Evolutionary conservation across 176 grass and related monocot genomes (phyloP).

Genomic region (Calamus simplicifolius): DNA sequence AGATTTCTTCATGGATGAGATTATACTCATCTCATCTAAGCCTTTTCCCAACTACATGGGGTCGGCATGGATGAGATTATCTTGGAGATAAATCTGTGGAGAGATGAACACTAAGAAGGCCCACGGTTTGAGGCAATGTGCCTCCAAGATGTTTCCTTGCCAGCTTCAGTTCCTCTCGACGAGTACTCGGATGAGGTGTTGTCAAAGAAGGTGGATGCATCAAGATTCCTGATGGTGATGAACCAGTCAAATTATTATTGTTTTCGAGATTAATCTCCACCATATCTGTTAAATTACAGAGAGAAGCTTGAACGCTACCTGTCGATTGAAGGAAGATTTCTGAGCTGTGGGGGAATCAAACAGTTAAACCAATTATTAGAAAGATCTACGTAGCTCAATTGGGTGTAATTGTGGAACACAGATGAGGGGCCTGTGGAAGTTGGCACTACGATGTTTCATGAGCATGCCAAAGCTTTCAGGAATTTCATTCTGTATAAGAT

Average conservation of each 20-base stretch:
- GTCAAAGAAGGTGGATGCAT: conserved; percentile 4
- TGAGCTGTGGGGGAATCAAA: conserved; percentile 14
- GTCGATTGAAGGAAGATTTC: conserved; percentile 4
- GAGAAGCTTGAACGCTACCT: conserved; percentile 6
- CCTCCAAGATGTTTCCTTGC: conserved; percentile 15
- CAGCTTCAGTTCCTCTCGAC: conserved; percentile 10
- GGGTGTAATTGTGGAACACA: conserved; percentile 10
- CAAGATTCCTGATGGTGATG: conserved; percentile 13
- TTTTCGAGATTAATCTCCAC: conserved; percentile 11
- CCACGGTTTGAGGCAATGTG: neutral
- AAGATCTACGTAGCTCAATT: conserved; percentile 15
- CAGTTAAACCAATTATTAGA: conserved; percentile 11
- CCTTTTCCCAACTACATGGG: no score
- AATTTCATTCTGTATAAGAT: neutral
- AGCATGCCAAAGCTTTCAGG: conserved; percentile 19
- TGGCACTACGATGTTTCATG: neutral
- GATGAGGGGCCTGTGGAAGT: conserved; percentile 2
- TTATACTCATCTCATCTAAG: no score
- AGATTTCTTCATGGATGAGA: no score
- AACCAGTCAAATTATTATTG: conserved; percentile 10
- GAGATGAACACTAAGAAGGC: conserved; percentile 6
- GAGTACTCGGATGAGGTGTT: conserved; percentile 12
- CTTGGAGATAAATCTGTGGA: conserved; percentile 8
- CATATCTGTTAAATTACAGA: conserved; percentile 12
- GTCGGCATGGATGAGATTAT: conserved; percentile 5